Evolutionary conservation across 164 flowering plant genomes (phyloP), one percentile per base, ranked within the genome.

Genomic region (Euptelea pleiosperma): DNA sequence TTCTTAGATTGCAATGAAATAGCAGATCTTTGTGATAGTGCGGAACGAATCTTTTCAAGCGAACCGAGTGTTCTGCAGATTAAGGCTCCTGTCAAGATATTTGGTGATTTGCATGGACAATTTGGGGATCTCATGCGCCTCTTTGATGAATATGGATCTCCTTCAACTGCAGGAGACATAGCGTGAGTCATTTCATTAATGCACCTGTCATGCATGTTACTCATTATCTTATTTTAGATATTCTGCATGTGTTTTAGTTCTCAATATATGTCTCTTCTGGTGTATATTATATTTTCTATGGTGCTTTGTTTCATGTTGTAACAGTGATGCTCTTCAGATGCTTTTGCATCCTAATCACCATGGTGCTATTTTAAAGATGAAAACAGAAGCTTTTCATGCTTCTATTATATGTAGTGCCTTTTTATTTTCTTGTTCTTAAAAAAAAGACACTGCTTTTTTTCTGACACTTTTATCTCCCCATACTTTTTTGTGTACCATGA

Each of bases 81-180:
- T 52, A 89, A 71, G 66, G 99, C 99, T 66, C 99, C 99, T 39
- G 84, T 91, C 19, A 94, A 94, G 68, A 94, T 94, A 49, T 94
- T 94, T 82, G 99, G 99, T 70, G 99, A 94, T 82, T 78, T 94
- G 45, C 99, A 94, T 69, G 99, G 99, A 54, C 99, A 94, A 61
- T 91, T 91, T 83, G 99, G 99, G 16, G 99, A 94, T 77, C 91
- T 94, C 26, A 94, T 94, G 99, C 88, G 99, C 49, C 88, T 94
- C 47, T 94, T 94, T 77, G 97, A 94, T 68, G 99, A 94, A 69
- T 94, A 94, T 82, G 99, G 99, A 51, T 71, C 99, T 52, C 99
- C 99, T 57, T 94, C 99, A 45, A 89, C 99, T 12, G 99, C 99
- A 57, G 97, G 99, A 46, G 99, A 94, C 59, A 91, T 94, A 54